Conservation (phyloP, 2,329 filamentous ascomycete genomes). For the Graphilbum sp. region DNA sequence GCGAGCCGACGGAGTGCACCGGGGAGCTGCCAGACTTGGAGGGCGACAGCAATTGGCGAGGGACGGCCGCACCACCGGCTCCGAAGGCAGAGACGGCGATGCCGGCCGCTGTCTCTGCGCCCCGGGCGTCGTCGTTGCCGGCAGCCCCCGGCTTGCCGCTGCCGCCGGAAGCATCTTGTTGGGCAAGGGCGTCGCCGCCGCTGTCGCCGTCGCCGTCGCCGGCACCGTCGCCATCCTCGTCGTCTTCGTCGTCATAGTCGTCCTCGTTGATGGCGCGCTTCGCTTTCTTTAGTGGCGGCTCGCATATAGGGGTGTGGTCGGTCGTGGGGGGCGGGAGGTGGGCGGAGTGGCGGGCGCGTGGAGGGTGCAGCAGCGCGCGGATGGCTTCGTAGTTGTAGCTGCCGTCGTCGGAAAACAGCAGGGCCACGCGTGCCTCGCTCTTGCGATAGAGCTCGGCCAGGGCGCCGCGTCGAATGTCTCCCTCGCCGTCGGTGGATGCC, state of each 20-base stretch:
- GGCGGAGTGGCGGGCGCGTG: conserved; percentile 18
- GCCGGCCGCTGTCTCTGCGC: conserved; percentile 1
- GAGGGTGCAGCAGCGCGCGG: conserved; percentile 31
- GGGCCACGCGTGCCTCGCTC: conserved; percentile 60
- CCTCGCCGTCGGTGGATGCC: conserved; percentile 42
- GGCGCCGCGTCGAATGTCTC: conserved; percentile 54
- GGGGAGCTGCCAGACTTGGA: conserved; percentile 54
- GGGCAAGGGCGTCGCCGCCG: conserved; percentile 13
- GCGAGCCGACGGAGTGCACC: conserved; percentile 44
- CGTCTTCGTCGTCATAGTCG: conserved; percentile 74
- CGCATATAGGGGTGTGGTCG: conserved; percentile 40
- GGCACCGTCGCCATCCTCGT: conserved; percentile 55
- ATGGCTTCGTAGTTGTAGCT: conserved; percentile 34
- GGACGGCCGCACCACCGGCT: too few species aligned
- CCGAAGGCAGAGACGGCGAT: too few species aligned
- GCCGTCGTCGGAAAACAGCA: conserved; percentile 51
- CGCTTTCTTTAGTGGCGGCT: conserved; percentile 55
- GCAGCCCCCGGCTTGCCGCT: background rate
- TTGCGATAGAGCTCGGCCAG: conserved; percentile 66
- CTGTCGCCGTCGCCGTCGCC: conserved; percentile 41
- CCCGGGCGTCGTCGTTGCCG: background rate
- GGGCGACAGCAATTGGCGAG: conserved; percentile 47
- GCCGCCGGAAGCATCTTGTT: background rate
- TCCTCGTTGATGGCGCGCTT: conserved; percentile 70
- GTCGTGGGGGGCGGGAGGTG: conserved; percentile 36